Conservation (phyloP, 805 yeast genomes). For the Yamadazyma ubonensis region DNA sequence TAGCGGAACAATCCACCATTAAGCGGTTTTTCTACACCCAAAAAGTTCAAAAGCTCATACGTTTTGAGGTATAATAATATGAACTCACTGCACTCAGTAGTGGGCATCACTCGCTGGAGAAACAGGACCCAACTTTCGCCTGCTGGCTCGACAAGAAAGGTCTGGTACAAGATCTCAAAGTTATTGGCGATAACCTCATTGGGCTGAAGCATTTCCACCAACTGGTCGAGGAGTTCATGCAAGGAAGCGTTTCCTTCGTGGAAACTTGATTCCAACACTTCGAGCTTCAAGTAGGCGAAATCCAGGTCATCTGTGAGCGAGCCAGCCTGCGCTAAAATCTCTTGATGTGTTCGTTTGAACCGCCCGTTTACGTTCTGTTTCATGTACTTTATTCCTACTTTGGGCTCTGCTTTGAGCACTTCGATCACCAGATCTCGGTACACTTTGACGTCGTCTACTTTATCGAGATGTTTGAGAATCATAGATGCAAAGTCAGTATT, state of each 20-base stretch:
- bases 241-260: constrained; percentile 18
- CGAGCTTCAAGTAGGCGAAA: constrained; percentile 32
- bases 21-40: background rate
- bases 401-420: constrained; percentile 28
- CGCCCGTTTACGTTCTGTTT: constrained; percentile 26
- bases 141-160: constrained; percentile 33
- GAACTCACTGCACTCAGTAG: constrained; percentile 29
- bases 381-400: constrained; percentile 31
- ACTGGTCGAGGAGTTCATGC: constrained; percentile 28
- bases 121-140: constrained; percentile 45
- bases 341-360: constrained; percentile 26
- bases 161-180: constrained; percentile 24
- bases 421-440: constrained; percentile 34
- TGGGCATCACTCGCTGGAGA: constrained; percentile 23
- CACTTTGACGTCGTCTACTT: constrained; percentile 20
- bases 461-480: constrained; percentile 10
- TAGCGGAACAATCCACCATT: background rate
- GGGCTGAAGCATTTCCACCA: constrained; percentile 21
- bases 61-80: constrained; percentile 31
- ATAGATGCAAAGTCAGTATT: constrained; percentile 8
- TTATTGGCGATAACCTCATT: constrained; percentile 22
- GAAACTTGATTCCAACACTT: constrained; percentile 32
- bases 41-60: constrained; percentile 26
- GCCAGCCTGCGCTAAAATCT: constrained; percentile 31
- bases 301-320: constrained; percentile 20